Percentiles rank a stretch among this genome's conserved stretches.
Evolutionary conservation across 768 basidiomycete species (phyloP).

Genomic region (Artomyces pyxidatus): DNA sequence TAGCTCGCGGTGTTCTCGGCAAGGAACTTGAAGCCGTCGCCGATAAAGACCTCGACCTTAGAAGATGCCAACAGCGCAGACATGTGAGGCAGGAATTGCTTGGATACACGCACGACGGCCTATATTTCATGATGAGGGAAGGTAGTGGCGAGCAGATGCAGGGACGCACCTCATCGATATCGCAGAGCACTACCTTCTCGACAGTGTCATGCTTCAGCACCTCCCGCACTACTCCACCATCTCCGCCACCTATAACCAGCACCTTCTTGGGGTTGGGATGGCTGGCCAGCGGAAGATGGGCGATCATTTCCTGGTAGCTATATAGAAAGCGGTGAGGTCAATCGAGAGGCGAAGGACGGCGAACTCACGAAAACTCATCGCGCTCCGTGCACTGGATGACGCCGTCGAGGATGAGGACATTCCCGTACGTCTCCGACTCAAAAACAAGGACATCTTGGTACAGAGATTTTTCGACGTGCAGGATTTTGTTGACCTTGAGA

Average conservation of each 20-base stretch:
- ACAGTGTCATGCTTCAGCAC: constrained; percentile 91
- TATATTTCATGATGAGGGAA: constrained; percentile 21
- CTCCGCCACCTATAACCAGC: constrained; percentile 96
- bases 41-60: constrained; percentile 78
- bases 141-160: background rate
- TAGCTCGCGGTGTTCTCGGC: constrained; percentile 79
- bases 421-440: constrained; percentile 93
- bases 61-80: constrained; percentile 70
- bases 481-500: constrained; percentile 88
- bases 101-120: constrained; percentile 94
- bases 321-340: background rate
- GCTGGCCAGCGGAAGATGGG: constrained; percentile 90
- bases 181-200: constrained; percentile 88
- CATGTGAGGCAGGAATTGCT: constrained; percentile 92
- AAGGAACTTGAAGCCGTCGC: constrained; percentile 97
- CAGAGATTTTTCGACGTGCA: constrained; percentile 87
- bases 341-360: background rate
- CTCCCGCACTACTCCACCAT: constrained; percentile 96
- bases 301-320: constrained; percentile 99
- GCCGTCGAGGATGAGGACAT: constrained; percentile 91
- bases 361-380: constrained; percentile 92
- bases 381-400: constrained; percentile 96
- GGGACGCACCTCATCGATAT: constrained; percentile 82
- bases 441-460: constrained; percentile 99
- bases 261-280: constrained; percentile 96